Conservation (phyloP, 495 filamentous ascomycete genomes). For the Hyaloscypha finlandica region DNA sequence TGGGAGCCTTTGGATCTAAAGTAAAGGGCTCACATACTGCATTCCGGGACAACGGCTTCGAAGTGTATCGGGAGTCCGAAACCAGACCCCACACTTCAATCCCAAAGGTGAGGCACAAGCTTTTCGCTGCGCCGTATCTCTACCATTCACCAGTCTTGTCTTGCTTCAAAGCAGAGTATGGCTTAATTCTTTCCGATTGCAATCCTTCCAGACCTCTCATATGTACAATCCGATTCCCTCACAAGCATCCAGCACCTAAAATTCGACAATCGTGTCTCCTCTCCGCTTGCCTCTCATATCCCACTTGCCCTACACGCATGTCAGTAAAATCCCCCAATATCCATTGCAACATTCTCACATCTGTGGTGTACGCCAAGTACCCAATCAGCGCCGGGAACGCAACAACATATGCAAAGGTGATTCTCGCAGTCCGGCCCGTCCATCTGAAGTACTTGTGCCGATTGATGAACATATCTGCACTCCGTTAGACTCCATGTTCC, state of each 20-base stretch:
- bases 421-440: constrained; percentile 76
- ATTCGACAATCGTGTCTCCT: constrained; percentile 79
- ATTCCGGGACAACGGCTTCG: too few species aligned
- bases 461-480: constrained; percentile 76
- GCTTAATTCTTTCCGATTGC: neutral
- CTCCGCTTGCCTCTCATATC: constrained; percentile 83
- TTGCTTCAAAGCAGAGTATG: neutral
- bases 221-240: constrained; percentile 16
- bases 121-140: neutral
- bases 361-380: constrained; percentile 71
- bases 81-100: neutral
- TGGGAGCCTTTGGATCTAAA: neutral
- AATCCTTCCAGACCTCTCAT: constrained; percentile 14
- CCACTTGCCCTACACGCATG: constrained; percentile 69
- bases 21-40: too few species aligned
- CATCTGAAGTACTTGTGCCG: constrained; percentile 95
- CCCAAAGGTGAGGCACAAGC: neutral
- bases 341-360: constrained; percentile 56
- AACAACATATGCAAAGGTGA: constrained; percentile 73
- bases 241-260: constrained; percentile 40
- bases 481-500: constrained; percentile 29
- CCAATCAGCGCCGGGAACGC: constrained; percentile 69
- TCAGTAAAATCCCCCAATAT: constrained; percentile 6
- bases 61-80: too few species aligned
- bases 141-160: neutral